These are phyloP conservation scores for Erucastrum elatum DNA, from an alignment of 345 rosid species.

Conservation along the genomic window DNA sequence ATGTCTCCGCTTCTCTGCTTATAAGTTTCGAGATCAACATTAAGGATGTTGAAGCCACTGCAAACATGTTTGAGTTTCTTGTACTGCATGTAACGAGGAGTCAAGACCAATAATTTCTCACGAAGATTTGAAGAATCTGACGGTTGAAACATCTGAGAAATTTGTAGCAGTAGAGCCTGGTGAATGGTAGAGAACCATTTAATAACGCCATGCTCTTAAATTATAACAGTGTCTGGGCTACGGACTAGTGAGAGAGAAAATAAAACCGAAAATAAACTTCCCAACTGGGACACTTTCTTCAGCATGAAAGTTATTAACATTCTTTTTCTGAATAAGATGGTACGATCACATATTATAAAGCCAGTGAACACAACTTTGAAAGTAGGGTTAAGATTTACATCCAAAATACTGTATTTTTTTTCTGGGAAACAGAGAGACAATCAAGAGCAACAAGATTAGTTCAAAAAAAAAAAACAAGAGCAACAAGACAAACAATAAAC, in stretches of 20 bases:
- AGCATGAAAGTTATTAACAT: background rate
- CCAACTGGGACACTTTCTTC: background rate
- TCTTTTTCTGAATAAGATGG: background rate
- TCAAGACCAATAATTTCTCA: background rate
- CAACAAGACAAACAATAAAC: conserved; percentile 21
- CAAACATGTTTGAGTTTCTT: background rate
- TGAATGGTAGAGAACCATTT: background rate
- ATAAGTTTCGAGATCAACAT: background rate
- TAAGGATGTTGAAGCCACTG: background rate
- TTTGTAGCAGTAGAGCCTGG: background rate
- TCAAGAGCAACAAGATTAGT: too few species aligned
- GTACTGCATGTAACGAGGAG: background rate
- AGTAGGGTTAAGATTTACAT: conserved; percentile 31
- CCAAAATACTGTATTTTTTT: conserved; percentile 30
- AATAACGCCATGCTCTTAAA: background rate
- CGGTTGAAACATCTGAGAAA: background rate
- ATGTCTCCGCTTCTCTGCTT: background rate
- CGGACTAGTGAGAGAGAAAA: background rate
- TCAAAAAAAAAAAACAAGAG: too few species aligned
- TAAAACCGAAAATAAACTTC: background rate
- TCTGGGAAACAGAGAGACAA: conserved; percentile 15
- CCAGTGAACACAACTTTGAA: conserved; percentile 26
- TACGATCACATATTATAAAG: background rate
- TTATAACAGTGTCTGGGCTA: background rate
- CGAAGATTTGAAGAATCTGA: background rate